phyloP scores from a whole-genome alignment of 192 early-diverging fungal genomes.

The Coemansia sp. region DNA sequence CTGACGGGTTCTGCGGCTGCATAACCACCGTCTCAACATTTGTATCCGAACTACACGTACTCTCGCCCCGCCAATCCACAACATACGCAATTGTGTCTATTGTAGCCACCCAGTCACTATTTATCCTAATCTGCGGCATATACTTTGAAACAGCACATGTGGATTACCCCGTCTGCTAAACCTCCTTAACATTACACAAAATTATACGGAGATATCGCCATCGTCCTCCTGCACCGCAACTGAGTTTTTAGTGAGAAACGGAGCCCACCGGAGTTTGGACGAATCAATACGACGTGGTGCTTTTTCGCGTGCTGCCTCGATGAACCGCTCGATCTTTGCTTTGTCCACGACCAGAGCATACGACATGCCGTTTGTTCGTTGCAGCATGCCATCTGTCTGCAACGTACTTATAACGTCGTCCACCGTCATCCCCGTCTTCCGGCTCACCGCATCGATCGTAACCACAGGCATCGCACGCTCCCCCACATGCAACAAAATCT shows the following conservation, averaged over 20 bases:
- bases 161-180: conserved; percentile 19
- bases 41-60: conserved; percentile 31
- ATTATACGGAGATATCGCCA: conserved; percentile 10
- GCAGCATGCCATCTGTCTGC: conserved; percentile 56
- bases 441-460: conserved; percentile 60
- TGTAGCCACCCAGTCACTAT: conserved; percentile 35
- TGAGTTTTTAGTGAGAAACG: conserved; percentile 58
- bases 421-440: conserved; percentile 69
- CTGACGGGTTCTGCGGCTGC: conserved; percentile 67
- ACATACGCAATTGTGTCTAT: conserved; percentile 33
- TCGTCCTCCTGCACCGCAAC: neutral
- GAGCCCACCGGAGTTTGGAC: conserved; percentile 67
- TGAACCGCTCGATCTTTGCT: conserved; percentile 47
- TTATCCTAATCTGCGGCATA: conserved; percentile 39
- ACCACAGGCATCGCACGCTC: conserved; percentile 5
- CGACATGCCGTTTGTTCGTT: conserved; percentile 15
- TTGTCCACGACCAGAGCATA: conserved; percentile 58
- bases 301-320: conserved; percentile 50
- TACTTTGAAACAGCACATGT: conserved; percentile 43
- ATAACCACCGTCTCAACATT: conserved; percentile 63
- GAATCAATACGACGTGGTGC: conserved; percentile 59
- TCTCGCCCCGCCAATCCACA: conserved; percentile 21
- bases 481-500: conserved; percentile 57
- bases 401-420: conserved; percentile 84
- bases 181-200: neutral